Evolutionary conservation across 352 stramenopile genomes (phyloP), one percentile per base, ranked within the genome.

Genomic region (Phytophthora constricta): DNA sequence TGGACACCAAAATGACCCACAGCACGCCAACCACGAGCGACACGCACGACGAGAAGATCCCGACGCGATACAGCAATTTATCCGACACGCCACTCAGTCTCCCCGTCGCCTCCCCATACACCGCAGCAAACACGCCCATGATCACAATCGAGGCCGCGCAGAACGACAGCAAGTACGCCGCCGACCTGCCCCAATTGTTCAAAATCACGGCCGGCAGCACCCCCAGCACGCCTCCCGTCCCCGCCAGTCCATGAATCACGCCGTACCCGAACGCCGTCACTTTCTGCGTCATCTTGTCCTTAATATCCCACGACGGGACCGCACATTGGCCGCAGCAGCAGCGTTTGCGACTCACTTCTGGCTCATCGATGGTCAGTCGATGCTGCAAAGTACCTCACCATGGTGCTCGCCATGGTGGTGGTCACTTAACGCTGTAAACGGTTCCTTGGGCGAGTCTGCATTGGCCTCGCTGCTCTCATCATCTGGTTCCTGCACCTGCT

Each of bases 201-300:
- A 97, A 64, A 62, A 97, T 84, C 25, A 97, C 84, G 0, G 90
- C 89, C 4, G 92, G 92, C 23, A 98, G 76, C 17, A 98, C 84
- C 20, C 89, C 90, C 10, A 98, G 55, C 53, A 90, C 75, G 37
- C 82, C 81, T 2, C 82, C 82, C 5, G 82, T 85, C 33, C 80
- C 82, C 1, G 92, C 89, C 20, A 98, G 64, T 2, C 92, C 92
- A 68, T 98, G 90, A 37, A 93, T 68, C 19, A 93, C 91, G 17
- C 92, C 92, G 58, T 92, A 87, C 13, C 72, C 65, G 19, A 97
- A 72, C 14, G 92, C 88, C 20, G 93, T 84, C 49, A 86, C 73
- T 65, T 85, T 70, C 62, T 86, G 79, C 27, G 77, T 87, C 20
- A 48, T 59, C 27, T 76, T 68, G 64, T 86, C 80, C 64, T 87